Percentiles rank a stretch among this genome's conserved stretches.
Conservation (phyloP, 306 rosid genomes). For the Senna tora region DNA sequence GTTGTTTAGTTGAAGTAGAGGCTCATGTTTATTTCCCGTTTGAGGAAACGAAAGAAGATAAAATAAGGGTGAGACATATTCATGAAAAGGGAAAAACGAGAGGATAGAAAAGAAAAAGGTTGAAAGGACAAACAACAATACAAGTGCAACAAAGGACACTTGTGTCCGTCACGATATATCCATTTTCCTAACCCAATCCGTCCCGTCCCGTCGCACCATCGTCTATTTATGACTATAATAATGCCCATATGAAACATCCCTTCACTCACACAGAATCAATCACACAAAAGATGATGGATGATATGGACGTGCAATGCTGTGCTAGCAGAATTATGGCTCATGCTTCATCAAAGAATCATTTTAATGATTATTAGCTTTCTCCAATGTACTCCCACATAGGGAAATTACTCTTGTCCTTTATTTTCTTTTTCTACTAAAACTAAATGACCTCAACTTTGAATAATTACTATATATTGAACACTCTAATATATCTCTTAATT, state of each 20-base stretch:
- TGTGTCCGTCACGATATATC: not conserved
- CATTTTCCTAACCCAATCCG: conserved; percentile 5
- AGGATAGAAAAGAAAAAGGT: not conserved
- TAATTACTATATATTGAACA: no score
- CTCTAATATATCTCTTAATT: no score
- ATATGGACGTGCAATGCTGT: conserved; percentile 39
- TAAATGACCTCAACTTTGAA: no score
- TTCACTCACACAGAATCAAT: conserved; percentile 42
- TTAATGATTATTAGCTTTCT: no score
- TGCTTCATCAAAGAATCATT: not conserved
- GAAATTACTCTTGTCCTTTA: no score
- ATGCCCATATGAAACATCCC: conserved; percentile 28
- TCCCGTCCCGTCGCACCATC: conserved; percentile 35
- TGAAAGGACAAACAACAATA: conserved; percentile 12
- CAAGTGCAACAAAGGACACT: conserved; percentile 3
- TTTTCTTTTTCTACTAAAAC: no score
- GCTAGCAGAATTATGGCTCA: no score
- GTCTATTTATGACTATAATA: no score
- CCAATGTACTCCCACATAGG: no score
- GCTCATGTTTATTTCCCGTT: conserved; percentile 33
- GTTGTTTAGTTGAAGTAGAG: conserved; percentile 29
- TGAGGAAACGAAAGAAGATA: conserved; percentile 28
- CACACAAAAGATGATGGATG: conserved; percentile 27
- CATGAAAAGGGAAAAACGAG: conserved; percentile 39
- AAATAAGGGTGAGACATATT: not conserved